Percentiles rank a stretch among this genome's conserved stretches.
Evolutionary conservation across 2,329 filamentous ascomycete species (phyloP).

Genomic region (Paecilomyces dactylethromorphus): DNA sequence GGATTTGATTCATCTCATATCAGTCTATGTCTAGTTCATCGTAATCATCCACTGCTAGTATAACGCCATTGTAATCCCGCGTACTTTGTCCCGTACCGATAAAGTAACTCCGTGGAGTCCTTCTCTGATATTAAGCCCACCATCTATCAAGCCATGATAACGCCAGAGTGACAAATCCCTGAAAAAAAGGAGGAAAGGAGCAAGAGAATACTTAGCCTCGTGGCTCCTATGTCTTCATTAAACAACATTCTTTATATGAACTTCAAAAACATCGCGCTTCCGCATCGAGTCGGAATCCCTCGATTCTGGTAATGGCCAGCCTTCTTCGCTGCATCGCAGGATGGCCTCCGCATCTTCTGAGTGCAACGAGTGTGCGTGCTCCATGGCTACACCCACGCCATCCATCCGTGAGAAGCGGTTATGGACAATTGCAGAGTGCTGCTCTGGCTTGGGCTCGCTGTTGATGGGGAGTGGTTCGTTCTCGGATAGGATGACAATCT

Average conservation of each 20-base stretch:
- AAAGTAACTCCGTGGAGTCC: background rate
- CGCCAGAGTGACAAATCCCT: background rate
- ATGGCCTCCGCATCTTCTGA: constrained; percentile 7
- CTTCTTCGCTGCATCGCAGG: constrained; percentile 7
- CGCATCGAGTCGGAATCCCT: background rate
- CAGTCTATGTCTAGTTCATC: background rate
- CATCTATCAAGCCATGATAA: background rate
- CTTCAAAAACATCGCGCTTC: background rate
- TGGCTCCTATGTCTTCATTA: background rate
- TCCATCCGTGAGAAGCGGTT: constrained; percentile 25
- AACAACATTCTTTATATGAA: constrained; percentile 2
- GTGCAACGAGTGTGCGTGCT: constrained; percentile 1
- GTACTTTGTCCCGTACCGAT: background rate
- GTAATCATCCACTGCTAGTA: background rate
- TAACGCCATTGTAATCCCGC: background rate
- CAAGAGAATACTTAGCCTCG: background rate
- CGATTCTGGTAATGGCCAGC: background rate
- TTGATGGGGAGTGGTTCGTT: constrained; percentile 31
- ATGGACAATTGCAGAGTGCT: constrained; percentile 25
- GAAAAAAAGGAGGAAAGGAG: background rate
- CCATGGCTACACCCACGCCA: constrained; percentile 2
- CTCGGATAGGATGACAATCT: constrained; percentile 25
- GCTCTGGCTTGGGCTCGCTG: constrained; percentile 18
- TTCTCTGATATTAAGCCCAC: background rate
- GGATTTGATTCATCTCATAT: background rate